Evolutionary conservation across 768 basidiomycete species (phyloP), one percentile per base, ranked within the genome.

Genomic region (Phylloporus scabripes): DNA sequence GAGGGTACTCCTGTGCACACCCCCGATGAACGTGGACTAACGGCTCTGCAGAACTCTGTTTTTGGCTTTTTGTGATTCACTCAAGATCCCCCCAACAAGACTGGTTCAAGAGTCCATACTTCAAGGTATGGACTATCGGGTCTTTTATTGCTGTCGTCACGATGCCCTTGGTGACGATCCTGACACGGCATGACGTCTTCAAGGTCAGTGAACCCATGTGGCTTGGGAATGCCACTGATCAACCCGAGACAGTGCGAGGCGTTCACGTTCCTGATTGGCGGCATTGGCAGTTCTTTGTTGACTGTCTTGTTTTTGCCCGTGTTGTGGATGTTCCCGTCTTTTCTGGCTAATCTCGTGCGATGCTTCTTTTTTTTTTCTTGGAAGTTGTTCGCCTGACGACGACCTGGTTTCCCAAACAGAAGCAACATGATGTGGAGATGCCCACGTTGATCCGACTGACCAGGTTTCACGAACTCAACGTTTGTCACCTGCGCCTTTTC

Each of bases 51-150:
- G 89, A 92, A 57, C 73, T 92, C 0, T 92, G 87, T 58, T 92
- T 92, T 63, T 92, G 90, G 89, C 68, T 91, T 11, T 92, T 88
- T 70, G 77, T 92, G 32, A 72, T 91, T 42, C 85, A 85, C 49
- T 72, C 84, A 0, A 72, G 77, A 17, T 73, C 81, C 1, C 64
- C 66, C 1, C 78, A 84, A 53, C 82, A 79, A 58, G 77, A 87
- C 57, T 92, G 89, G 89, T 91, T 92, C 70, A 69, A 72, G 15
- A 87, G 80, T 58, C 52, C 70, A 17, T 88, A 89, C 58, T 92
- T 89, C 74, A 86, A 78, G 64, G 70, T 71, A 3, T 92, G 89
- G 90, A 66, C 76, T 14, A 53, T 75, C 21, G 88, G 89, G 10
- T 87, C 88, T 7, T 39, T 69, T 14, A 33, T 78, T 10, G 83